A percentile compares a stretch with the other conserved stretches of the same genome.
Evolutionary conservation across 2,329 filamentous ascomycete genomes (phyloP).

Genomic region (Hypoxylon sp.): DNA sequence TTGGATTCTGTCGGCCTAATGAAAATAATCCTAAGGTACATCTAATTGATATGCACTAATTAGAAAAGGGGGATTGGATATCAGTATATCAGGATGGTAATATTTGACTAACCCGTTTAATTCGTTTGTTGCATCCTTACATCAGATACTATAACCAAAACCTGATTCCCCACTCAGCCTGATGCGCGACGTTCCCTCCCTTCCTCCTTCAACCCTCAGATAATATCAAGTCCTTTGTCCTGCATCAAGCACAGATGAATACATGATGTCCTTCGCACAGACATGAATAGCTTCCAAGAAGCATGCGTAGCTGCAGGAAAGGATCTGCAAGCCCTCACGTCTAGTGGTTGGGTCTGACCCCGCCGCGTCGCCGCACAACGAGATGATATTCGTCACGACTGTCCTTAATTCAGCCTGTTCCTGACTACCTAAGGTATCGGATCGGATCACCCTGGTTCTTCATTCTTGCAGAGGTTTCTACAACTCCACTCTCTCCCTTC

Average conservation of each 20-base stretch:
- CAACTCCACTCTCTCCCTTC: not conserved
- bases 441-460: not conserved
- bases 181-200: no score
- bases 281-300: not conserved
- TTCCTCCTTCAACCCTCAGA: not conserved
- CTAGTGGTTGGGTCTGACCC: not conserved
- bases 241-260: not conserved
- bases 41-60: not conserved
- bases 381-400: not conserved
- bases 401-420: conserved; percentile 8
- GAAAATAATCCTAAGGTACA: not conserved
- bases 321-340: conserved; percentile 5
- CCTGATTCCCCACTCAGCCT: not conserved
- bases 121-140: not conserved
- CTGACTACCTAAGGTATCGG: conserved; percentile 13
- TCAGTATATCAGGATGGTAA: not conserved
- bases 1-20: not conserved
- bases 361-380: not conserved
- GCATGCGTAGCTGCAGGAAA: not conserved
- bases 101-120: not conserved
- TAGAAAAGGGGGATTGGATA: not conserved
- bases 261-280: not conserved
- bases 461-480: not conserved
- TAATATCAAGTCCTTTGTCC: not conserved
- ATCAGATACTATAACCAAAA: not conserved